These are phyloP conservation scores for Solioccasus polychromus DNA, from an alignment of 768 basidiomycete genomes.

Conservation along the genomic window DNA sequence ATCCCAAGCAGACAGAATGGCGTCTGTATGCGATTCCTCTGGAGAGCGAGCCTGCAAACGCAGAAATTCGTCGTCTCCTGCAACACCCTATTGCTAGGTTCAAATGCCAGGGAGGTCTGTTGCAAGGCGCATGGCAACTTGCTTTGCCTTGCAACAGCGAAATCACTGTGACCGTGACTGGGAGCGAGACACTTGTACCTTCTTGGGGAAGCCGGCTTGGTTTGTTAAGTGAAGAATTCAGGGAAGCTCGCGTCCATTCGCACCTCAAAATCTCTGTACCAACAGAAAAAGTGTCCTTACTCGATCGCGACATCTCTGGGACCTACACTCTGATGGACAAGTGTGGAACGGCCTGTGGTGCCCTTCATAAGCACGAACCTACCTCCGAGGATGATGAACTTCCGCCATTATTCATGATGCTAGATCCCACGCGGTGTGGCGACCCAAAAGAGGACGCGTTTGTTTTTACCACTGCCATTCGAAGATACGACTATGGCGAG, in stretches of 20 bases:
- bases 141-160: conserved; percentile 61
- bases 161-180: conserved; percentile 58
- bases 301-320: conserved; percentile 84
- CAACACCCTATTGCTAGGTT: conserved; percentile 77
- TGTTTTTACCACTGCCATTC: conserved; percentile 77
- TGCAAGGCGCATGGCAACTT: conserved; percentile 76
- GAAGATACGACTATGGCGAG: conserved; percentile 80
- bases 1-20: conserved; percentile 82
- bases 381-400: conserved; percentile 42
- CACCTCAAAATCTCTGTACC: conserved; percentile 62
- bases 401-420: conserved; percentile 69
- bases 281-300: conserved; percentile 38
- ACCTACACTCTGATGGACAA: conserved; percentile 74
- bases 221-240: conserved; percentile 60
- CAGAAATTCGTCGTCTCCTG: conserved; percentile 72
- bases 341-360: conserved; percentile 86
- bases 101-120: conserved; percentile 51
- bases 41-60: conserved; percentile 67
- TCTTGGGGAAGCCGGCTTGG: conserved; percentile 87
- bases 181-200: conserved; percentile 63
- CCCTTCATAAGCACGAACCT: conserved; percentile 65
- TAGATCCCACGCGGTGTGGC: conserved; percentile 83
- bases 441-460: conserved; percentile 75
- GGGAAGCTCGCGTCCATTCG: conserved; percentile 65
- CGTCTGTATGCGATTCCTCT: conserved; percentile 74